Evolutionary conservation across 2,329 filamentous ascomycete species (phyloP).

Genomic region (Trichophaea hybrida): DNA sequence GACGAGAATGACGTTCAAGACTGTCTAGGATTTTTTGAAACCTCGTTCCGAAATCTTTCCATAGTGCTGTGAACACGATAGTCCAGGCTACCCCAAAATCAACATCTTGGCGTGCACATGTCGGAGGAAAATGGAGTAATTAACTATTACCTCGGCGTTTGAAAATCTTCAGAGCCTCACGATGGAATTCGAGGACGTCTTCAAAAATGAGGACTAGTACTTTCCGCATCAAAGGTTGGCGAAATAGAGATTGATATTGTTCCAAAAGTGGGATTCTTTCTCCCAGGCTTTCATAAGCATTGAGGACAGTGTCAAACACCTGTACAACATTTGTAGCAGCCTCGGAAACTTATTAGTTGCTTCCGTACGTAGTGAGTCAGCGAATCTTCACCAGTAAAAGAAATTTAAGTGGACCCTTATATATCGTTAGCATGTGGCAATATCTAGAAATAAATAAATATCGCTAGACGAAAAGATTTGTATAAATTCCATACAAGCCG

Average conservation of each 20-base stretch:
- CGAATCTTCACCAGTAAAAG: constrained; percentile 27
- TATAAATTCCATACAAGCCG: not conserved
- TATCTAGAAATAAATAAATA: not conserved
- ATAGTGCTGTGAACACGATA: constrained; percentile 29
- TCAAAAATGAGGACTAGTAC: constrained; percentile 31
- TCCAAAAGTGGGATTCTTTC: constrained; percentile 31
- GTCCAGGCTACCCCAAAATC: constrained; percentile 19
- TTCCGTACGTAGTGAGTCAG: not conserved
- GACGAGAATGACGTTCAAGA: constrained; percentile 26
- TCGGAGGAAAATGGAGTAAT: not conserved
- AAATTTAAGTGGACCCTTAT: constrained; percentile 31
- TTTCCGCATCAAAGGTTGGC: constrained; percentile 27
- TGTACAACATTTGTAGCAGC: constrained; percentile 29
- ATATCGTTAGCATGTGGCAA: not conserved
- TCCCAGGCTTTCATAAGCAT: constrained; percentile 32
- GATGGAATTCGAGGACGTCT: constrained; percentile 33
- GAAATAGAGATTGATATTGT: constrained; percentile 29
- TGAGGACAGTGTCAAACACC: constrained; percentile 31
- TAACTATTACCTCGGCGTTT: constrained; percentile 22
- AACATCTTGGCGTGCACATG: constrained; percentile 11
- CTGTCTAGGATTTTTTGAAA: constrained; percentile 28
- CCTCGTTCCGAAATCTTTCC: constrained; percentile 28
- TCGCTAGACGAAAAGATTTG: not conserved
- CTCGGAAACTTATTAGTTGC: constrained; percentile 7
- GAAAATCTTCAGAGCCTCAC: constrained; percentile 28